Evolutionary conservation across 139 green algal species (phyloP).

Genomic region (Micractinium conductrix): DNA sequence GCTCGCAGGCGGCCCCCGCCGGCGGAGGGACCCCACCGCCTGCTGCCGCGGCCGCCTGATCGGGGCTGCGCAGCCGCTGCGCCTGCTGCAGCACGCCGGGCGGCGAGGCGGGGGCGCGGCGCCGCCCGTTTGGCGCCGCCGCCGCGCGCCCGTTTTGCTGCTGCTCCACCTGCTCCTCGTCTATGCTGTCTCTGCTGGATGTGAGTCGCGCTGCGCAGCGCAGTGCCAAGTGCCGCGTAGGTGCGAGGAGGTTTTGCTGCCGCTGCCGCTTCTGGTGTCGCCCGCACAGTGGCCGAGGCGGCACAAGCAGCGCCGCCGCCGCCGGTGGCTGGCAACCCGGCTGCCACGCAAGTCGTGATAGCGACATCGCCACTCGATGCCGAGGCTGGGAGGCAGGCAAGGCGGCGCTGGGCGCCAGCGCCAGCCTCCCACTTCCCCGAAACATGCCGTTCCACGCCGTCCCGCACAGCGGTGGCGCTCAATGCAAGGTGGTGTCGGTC

Average conservation of each 20-base stretch:
- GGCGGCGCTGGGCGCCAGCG: too few species aligned
- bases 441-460: too few species aligned
- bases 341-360: not conserved
- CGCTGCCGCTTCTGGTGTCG: not conserved
- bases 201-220: constrained; percentile 10
- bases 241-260: too few species aligned
- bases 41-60: not conserved
- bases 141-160: not conserved
- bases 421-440: too few species aligned
- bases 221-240: not conserved
- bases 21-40: not conserved
- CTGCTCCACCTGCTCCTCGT: constrained; percentile 13
- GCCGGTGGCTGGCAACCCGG: not conserved
- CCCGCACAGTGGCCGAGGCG: not conserved
- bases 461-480: too few species aligned
- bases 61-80: not conserved
- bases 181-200: constrained; percentile 22
- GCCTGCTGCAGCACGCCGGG: not conserved
- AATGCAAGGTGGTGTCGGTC: too few species aligned
- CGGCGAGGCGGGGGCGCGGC: not conserved
- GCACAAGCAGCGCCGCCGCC: not conserved
- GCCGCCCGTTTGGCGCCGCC: not conserved
- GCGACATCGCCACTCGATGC: too few species aligned
- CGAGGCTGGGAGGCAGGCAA: too few species aligned
- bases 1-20: not conserved